Base-by-base conservation (phyloP, 2,329 filamentous ascomycete genomes). In the Penicillium sp. region DNA sequence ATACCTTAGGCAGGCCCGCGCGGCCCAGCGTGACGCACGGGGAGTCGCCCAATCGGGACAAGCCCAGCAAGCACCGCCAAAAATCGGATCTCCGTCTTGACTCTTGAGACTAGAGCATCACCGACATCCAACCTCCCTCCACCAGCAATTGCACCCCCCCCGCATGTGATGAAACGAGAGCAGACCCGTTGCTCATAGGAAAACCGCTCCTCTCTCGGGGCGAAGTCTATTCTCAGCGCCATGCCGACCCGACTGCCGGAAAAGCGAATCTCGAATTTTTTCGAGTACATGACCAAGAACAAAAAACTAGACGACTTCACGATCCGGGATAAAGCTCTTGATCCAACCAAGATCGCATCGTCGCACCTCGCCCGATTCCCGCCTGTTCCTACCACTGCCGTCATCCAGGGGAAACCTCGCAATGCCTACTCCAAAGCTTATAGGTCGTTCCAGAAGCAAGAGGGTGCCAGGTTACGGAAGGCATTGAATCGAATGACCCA, bases 401-500 rank as follows among this genome's bases (percentile, higher is more conserved):
- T 72, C 50, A 77, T 77, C 47, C 76, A 79, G 63, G 76, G 76
- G 23, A 73, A 69, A 60, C 59, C 63, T 43, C 67, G 74, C 47
- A 63, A 73, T 46, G 65, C 66, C 28, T 64, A 63, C 38, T 78
- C 76, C 2, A 76, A 73, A 65, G 75, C 76, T n/a, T 74, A 69
- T 62, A 71, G 71, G 62, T 62, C 70, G 59, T 68, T 71, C 52
- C 65, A 68, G 59, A 61, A 59, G 18, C 69, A 69, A 47, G 74
- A 78, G 58, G 67, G 68, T 21, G 65, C 64, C 42, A 71, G 74
- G 63, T 66, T 76, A 64, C 68, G 69, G 59, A 77, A 76, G 67
- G 77, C 78, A 28, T 67, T 80, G 59, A 73, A 75, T 54, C 73
- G 76, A 55, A 63, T 79, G 55, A 70, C 69, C 5, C 79, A 82